Conservation (phyloP, 2,329 filamentous ascomycete genomes). For the Aspergillus piperis region DNA sequence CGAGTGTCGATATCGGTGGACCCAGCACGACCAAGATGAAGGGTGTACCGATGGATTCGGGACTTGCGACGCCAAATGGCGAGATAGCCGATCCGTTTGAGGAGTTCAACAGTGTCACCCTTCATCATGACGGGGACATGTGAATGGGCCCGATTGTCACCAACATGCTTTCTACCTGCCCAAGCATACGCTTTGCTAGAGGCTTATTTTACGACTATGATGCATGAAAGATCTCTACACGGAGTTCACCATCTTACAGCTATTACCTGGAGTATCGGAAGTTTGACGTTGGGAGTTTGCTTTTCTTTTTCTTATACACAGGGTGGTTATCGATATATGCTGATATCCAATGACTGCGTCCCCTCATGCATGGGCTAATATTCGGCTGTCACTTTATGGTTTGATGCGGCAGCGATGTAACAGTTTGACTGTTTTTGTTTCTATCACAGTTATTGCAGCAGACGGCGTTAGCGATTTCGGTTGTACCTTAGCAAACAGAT, state of each 20-base stretch:
- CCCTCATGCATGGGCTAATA: slow-evolving; percentile 11
- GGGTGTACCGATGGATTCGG: slow-evolving; percentile 84
- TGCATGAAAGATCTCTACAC: slow-evolving; percentile 37
- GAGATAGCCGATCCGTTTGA: slow-evolving; percentile 90
- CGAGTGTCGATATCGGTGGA: slow-evolving; percentile 72
- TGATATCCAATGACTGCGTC: slow-evolving; percentile 5
- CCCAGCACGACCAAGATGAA: slow-evolving; percentile 54
- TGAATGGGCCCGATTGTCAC: slow-evolving; percentile 16
- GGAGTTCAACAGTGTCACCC: slow-evolving; percentile 96
- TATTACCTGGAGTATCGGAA: slow-evolving; percentile 29
- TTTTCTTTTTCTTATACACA: slow-evolving; percentile 6
- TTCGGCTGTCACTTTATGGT: slow-evolving; percentile 10
- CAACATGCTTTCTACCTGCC: slow-evolving; percentile 7
- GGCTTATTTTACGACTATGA: slow-evolving; percentile 33
- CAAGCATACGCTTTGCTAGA: slow-evolving; percentile 25
- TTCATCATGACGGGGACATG: slow-evolving; percentile 88
- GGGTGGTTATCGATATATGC: slow-evolving; percentile 10
- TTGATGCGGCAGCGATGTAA: slow-evolving; percentile 15
- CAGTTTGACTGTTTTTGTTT: slow-evolving; percentile 4
- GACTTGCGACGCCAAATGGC: slow-evolving; percentile 78
- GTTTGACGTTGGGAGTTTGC: slow-evolving; percentile 18
- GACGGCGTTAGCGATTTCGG: slow-evolving; percentile 27
- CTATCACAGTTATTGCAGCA: slow-evolving; percentile 24
- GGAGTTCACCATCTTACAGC: slow-evolving; percentile 24
- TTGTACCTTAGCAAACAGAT: slow-evolving; percentile 10